Base-by-base conservation (phyloP, 2,329 filamentous ascomycete species). In the Pezicula radicicola region DNA sequence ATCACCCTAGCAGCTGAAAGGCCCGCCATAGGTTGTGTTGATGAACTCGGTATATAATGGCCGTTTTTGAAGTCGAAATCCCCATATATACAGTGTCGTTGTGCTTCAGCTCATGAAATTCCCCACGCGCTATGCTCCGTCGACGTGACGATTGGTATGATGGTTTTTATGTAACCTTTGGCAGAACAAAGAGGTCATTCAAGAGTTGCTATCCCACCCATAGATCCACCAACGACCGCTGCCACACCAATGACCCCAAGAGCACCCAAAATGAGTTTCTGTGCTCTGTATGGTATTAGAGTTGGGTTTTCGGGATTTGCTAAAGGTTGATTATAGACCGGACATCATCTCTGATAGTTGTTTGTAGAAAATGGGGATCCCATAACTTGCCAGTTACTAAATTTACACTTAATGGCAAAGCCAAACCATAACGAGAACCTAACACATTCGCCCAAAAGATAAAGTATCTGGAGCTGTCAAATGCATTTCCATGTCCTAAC, bases 311-410 rank as follows among this genome's bases (percentile, higher is more conserved):
- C 25, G 25, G 25, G 25, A 25, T 25, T 25, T 25, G 25, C 12
- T 6, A 21, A 15, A 27, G 15, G 15, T 44, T 13, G 18, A 16
- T 6, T 40, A 70, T 87, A 75, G 72, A 93, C 88, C 87, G 89
- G 49, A 97, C 91, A 71, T 97, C 93, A 68, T 97, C 93, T 57
- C 92, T 80, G 57, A 97, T 89, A 0, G 93, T 97, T 0, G 92
- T 96, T 58, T 97, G 73, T 41, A 93, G 93, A 61, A 97, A 97
- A 65, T 97, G 93, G 2, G 93, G 93, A 0, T 93, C 93, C 65
- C 97, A 97, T 51, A 76, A 72, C 55, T 81, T 80, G 16, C 83
- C 90, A 56, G 88, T 83, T 46, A 74, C 76, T 27, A 79, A 73
- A 62, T 95, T 83, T 8, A 89, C 89, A 2, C 91, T 97, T 48